A percentile compares a stretch with the other conserved stretches of the same genome.
These are phyloP conservation scores for Paraphoma sp. DNA, from an alignment of 2,329 filamentous ascomycete genomes.

Conservation along the genomic window DNA sequence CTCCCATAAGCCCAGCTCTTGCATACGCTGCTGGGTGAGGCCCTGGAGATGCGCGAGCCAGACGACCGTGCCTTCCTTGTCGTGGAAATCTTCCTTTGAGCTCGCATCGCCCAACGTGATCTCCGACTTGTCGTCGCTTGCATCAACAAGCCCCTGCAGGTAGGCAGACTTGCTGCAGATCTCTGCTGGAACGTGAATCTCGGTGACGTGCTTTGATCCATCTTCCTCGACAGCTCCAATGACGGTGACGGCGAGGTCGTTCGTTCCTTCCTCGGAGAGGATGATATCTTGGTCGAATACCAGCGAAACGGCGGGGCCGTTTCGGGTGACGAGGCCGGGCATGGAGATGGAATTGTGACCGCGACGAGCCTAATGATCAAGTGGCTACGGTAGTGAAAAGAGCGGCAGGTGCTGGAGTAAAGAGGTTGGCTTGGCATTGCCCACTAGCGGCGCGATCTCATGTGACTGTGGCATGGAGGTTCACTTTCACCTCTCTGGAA, in stretches of 20 bases:
- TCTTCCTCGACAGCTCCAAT: conserved; percentile 9
- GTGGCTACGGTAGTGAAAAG: background rate
- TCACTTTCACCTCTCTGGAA: background rate
- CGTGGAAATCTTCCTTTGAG: conserved; percentile 11
- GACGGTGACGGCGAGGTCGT: conserved; percentile 15
- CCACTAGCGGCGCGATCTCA: conserved; percentile 7
- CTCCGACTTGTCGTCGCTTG: conserved; percentile 7
- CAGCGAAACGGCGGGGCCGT: background rate
- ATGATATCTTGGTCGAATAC: conserved; percentile 16
- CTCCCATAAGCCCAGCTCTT: conserved; percentile 13
- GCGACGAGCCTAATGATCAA: background rate
- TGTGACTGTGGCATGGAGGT: background rate
- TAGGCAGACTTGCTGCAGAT: conserved; percentile 12
- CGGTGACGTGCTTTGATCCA: conserved; percentile 14
- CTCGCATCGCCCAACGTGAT: conserved; percentile 13
- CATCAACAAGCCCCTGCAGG: conserved; percentile 6
- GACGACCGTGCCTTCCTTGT: conserved; percentile 14
- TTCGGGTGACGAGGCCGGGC: conserved; percentile 4
- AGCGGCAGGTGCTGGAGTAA: background rate
- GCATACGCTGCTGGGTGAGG: conserved; percentile 12
- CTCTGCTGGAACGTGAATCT: conserved; percentile 8
- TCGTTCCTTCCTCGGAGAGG: conserved; percentile 2
- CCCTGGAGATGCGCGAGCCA: conserved; percentile 18
- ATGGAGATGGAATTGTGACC: background rate
- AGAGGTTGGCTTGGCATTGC: conserved; percentile 10